A percentile compares a stretch with the other conserved stretches of the same genome.
Conservation (phyloP, 352 stramenopile species). For the Phytophthora brassicae region DNA sequence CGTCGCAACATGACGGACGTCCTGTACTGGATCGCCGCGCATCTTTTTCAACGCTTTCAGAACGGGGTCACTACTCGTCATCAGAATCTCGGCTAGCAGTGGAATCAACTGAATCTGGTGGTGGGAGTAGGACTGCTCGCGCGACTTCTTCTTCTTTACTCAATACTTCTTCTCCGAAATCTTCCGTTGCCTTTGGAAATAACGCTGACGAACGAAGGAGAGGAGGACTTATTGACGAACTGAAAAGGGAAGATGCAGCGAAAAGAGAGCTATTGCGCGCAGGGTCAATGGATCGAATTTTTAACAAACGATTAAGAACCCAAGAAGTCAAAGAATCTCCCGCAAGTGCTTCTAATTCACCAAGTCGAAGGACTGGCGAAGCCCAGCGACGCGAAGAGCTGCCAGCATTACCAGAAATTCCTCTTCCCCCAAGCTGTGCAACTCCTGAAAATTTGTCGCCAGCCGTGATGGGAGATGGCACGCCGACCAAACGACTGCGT, state of each 20-base stretch:
- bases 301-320: constrained; percentile 15
- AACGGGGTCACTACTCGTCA: constrained; percentile 13
- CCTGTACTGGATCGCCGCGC: constrained; percentile 49
- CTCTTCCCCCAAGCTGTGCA: constrained; percentile 35
- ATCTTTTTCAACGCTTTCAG: constrained; percentile 39
- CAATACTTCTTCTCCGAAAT: constrained; percentile 13
- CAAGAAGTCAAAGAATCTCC: constrained; percentile 21
- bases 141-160: constrained; percentile 8
- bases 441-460: constrained; percentile 16
- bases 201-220: constrained; percentile 20
- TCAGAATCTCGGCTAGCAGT: constrained; percentile 4
- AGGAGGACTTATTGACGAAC: constrained; percentile 15
- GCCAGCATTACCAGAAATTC: constrained; percentile 67
- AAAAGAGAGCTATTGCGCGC: constrained; percentile 30
- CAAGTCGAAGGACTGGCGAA: constrained; percentile 11
- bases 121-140: constrained; percentile 20
- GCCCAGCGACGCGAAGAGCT: constrained; percentile 46
- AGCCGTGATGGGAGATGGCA: constrained; percentile 25
- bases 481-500: constrained; percentile 58
- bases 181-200: constrained; percentile 7
- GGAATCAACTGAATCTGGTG: constrained; percentile 11
- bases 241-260: constrained; percentile 23
- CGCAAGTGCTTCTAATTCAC: constrained; percentile 19
- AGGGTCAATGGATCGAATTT: constrained; percentile 29
- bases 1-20: constrained; percentile 17